Evolutionary conservation across 78 protist species (phyloP).

Genomic region (Planoprotostelium fungivorum): DNA sequence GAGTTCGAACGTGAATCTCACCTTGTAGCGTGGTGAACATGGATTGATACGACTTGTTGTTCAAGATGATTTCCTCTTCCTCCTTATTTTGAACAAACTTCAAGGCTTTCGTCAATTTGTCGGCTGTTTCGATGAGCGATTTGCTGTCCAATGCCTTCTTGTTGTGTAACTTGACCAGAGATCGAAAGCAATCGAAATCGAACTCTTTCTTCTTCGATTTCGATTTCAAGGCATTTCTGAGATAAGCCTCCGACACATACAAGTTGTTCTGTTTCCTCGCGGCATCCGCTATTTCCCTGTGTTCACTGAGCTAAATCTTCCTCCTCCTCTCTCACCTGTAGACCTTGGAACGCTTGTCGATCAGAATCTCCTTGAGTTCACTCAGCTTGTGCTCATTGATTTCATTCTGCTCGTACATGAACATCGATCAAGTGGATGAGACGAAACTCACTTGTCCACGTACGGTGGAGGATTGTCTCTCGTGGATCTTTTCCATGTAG

Average conservation of each 20-base stretch:
- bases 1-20: not conserved
- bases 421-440: too few relatives aligned
- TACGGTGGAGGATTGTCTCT: constrained; percentile 8
- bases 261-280: constrained; percentile 46
- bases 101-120: constrained; percentile 52
- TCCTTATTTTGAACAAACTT: constrained; percentile 42
- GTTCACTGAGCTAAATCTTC: not conserved
- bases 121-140: constrained; percentile 21
- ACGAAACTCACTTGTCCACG: not conserved
- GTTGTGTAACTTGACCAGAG: constrained; percentile 51
- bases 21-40: constrained; percentile 41
- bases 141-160: constrained; percentile 33
- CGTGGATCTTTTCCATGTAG: constrained; percentile 53
- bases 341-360: constrained; percentile 9
- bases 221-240: constrained; percentile 51
- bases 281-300: constrained; percentile 14
- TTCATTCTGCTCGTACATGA: too few relatives aligned
- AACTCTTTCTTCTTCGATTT: constrained; percentile 52
- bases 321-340: not conserved
- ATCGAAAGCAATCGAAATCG: constrained; percentile 51
- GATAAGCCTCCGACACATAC: constrained; percentile 41
- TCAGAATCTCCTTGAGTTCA: constrained; percentile 20
- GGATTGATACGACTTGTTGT: constrained; percentile 5
- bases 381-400: not conserved
- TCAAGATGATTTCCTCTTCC: constrained; percentile 35